Evolutionary conservation across 1,139 yeast genomes (phyloP), one percentile per base, ranked within the genome.

Genomic region (Suhomyces ambrosiae): DNA sequence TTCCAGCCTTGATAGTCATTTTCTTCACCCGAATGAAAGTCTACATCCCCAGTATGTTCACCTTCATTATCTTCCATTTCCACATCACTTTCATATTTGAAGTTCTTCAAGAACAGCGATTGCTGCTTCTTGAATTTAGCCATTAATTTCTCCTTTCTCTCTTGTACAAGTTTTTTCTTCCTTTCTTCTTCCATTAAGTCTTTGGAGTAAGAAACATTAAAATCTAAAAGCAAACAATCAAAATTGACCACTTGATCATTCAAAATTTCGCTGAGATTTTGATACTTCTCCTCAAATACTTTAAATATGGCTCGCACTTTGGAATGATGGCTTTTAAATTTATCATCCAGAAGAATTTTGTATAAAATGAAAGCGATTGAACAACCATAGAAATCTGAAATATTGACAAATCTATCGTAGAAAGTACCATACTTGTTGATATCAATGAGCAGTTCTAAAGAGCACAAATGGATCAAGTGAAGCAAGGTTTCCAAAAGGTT

Each of bases 111-210:
- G 59, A 90, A 90, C 60, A 71, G 74, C 11, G 75, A 65, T 53
- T 89, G 97, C 50, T 88, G 95, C 48, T 78, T 79, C 43, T 81
- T 81, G 60, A 92, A 80, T 47, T 84, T 88, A 2, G 82, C 88
- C 75, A 90, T 61, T 30, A 90, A 71, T 51, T 80, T 85, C 7
- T 76, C 78, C 52, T 83, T 87, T 47, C 95, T 76, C 40, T 77
- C 82, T 50, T 79, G 75, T 0, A 96, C 97, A 19, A 79, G 51
- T 34, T 80, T 67, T 60, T 80, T 86, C 57, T 82, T 84, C 25
- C 76, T 71, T 34, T 79, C 87, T 25, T 68, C 59, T 25, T 74
- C 85, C 14, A 71, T 64, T 38, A 72, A 74, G 7, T 57, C 46
- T 7, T 37, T 41, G 4, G 45, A 44, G 3, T 50, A 43, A 4